A percentile compares a stretch with the other conserved stretches of the same genome.
These are phyloP conservation scores for Leccinellum albellum DNA, from an alignment of 768 basidiomycete species.

Conservation along the genomic window DNA sequence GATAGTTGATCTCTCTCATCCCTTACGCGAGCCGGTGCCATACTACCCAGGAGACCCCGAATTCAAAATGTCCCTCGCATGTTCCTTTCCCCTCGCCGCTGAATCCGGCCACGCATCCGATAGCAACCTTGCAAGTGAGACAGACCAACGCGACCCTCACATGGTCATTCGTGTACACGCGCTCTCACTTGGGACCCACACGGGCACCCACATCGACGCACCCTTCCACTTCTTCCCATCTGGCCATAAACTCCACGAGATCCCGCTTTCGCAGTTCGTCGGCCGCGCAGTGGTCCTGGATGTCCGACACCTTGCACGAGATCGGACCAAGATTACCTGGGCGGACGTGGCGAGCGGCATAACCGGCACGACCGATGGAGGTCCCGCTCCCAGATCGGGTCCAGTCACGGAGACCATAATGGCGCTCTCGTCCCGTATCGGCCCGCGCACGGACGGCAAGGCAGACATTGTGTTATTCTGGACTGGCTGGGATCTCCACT, in stretches of 20 bases:
- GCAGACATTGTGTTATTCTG: constrained; percentile 49
- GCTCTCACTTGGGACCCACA: constrained; percentile 62
- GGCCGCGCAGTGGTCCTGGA: constrained; percentile 57
- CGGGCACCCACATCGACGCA: constrained; percentile 78
- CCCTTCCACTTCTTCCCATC: constrained; percentile 66
- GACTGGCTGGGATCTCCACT: constrained; percentile 66
- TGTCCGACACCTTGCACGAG: constrained; percentile 38
- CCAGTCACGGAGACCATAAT: not conserved
- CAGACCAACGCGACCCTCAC: not conserved
- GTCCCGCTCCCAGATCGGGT: not conserved
- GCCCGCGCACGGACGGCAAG: constrained; percentile 25
- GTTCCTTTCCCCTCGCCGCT: constrained; percentile 12
- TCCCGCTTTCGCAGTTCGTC: constrained; percentile 51
- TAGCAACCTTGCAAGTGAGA: constrained; percentile 14
- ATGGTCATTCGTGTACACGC: constrained; percentile 26
- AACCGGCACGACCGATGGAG: too few species aligned
- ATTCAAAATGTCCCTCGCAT: constrained; percentile 22
- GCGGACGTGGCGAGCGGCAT: constrained; percentile 15
- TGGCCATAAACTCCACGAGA: constrained; percentile 54
- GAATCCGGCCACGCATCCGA: not conserved
- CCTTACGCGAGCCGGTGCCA: constrained; percentile 17
- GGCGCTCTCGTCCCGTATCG: constrained; percentile 14
- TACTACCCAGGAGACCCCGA: constrained; percentile 29
- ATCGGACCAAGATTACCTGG: constrained; percentile 56
- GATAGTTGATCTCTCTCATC: constrained; percentile 20